A percentile compares a stretch with the other conserved stretches of the same genome.
Conservation (phyloP, 2,329 filamentous ascomycete genomes). For the Nothophaeocryptopus gaeumannii region DNA sequence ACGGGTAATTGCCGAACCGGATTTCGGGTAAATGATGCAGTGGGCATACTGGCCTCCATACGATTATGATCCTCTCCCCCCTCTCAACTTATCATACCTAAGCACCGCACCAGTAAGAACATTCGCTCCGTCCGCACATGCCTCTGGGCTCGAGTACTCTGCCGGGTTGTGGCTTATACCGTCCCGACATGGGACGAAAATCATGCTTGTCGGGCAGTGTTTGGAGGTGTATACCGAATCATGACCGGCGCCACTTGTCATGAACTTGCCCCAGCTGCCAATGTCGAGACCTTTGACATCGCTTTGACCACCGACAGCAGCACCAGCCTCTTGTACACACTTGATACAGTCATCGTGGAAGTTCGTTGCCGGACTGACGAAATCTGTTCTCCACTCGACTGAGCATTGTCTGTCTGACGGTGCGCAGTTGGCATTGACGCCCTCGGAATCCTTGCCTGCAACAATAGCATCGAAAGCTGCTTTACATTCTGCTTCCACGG, state of each 20-base stretch:
- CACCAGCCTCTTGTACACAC: slow-evolving; percentile 61
- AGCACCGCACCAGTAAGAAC: slow-evolving; percentile 51
- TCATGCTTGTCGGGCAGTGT: slow-evolving; percentile 48
- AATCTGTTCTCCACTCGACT: slow-evolving; percentile 61
- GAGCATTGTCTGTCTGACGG: slow-evolving; percentile 42
- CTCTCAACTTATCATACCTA: slow-evolving; percentile 48
- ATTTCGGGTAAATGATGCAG: no score
- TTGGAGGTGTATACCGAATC: slow-evolving; percentile 50
- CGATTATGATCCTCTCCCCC: slow-evolving; percentile 24
- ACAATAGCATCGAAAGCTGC: slow-evolving; percentile 60
- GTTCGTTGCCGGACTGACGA: slow-evolving; percentile 58
- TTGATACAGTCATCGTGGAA: slow-evolving; percentile 68
- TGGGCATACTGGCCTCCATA: no score
- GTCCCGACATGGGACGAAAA: slow-evolving; percentile 48
- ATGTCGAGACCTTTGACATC: slow-evolving; percentile 37
- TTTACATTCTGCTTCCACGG: slow-evolving; percentile 57
- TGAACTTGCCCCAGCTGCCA: slow-evolving; percentile 43
- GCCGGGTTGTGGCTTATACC: slow-evolving; percentile 49
- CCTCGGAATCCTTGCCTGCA: slow-evolving; percentile 53
- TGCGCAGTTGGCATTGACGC: slow-evolving; percentile 43
- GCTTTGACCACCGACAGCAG: slow-evolving; percentile 54
- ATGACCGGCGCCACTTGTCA: slow-evolving; percentile 65
- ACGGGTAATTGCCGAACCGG: no score
- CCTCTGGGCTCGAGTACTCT: slow-evolving; percentile 46
- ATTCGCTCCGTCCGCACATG: slow-evolving; percentile 48